Evolutionary conservation across 2,329 filamentous ascomycete genomes (phyloP), one percentile per base, ranked within the genome.

Genomic region (Fragosphaeria purpurea): DNA sequence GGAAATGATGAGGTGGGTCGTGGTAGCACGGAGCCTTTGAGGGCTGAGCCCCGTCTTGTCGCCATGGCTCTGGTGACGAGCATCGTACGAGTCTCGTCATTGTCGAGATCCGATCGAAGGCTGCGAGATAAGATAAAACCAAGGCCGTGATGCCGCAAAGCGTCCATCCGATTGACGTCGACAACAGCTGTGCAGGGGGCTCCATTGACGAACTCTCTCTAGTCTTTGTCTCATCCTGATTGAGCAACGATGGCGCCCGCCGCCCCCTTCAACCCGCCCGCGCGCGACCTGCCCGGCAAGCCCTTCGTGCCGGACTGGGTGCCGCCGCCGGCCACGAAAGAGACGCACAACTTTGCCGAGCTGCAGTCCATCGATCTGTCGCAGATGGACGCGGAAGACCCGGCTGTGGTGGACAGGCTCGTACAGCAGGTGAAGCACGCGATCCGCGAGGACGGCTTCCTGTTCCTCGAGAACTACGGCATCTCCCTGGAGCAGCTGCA

Each of bases 381-480:
- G 44, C 53, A 73, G 55, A 59, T 75, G 5, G 67, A 70, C 55
- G 70, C 67, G 0, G 59, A 66, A 1, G 67, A 71, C 48, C 64
- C 67, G 7, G 59, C 63, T 2, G 67, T 73, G 0, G 69, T 74
- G 2, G 64, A 70, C 12, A 54, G 63, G 2, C 65, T 76, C 4
- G 65, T 75, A 4, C 57, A 70, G 42, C 65, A 68, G 46, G 66
- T 68, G 38, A 72, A 71, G 53, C 46, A 53, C 6, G 70, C 69
- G 4, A 71, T 72, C 48, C 63, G 65, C 6, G 64, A 71, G 30
- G 69, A 71, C 55, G 69, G 69, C 0, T 71, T 72, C 46, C 58
- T 72, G 5, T 75, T 74, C 58, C 61, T 76, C 0, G 68, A 72
- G 54, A 73, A 77, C 59, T 74, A 76, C 52, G 73, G 72, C 12